Conservation (phyloP, 2,329 filamentous ascomycete species). For the Hypoxylon sp. region DNA sequence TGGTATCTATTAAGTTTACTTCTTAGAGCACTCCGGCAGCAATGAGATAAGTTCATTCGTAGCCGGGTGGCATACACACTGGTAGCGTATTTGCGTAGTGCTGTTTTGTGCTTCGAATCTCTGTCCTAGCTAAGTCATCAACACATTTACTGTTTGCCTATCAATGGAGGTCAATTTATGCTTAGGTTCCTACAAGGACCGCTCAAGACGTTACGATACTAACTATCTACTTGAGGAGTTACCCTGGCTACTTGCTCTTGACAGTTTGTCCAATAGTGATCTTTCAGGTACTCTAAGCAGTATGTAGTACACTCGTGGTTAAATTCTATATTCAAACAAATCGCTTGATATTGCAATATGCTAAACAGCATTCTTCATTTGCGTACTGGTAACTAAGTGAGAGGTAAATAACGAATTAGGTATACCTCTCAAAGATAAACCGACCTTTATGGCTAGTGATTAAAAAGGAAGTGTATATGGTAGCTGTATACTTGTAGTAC, state of each 20-base stretch:
- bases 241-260: not conserved
- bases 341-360: too few species aligned
- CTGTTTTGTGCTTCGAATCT: not conserved
- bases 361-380: too few species aligned
- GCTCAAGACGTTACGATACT: not conserved
- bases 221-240: not conserved
- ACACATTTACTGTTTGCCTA: not conserved
- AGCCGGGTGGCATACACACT: not conserved
- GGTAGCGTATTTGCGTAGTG: not conserved
- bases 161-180: not conserved
- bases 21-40: not conserved
- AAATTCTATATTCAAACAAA: too few species aligned
- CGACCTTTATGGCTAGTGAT: too few species aligned
- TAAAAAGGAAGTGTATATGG: not conserved
- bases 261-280: too few species aligned
- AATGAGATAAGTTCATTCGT: conserved; percentile 8
- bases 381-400: too few species aligned
- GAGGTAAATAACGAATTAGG: too few species aligned
- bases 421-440: too few species aligned
- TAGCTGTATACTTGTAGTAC: not conserved
- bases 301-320: too few species aligned
- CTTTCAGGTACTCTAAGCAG: too few species aligned
- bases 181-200: not conserved
- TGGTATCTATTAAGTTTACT: not conserved
- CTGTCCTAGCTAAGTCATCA: not conserved